phyloP scores from a whole-genome alignment of 805 yeast species.

The Metschnikowia proteae region DNA sequence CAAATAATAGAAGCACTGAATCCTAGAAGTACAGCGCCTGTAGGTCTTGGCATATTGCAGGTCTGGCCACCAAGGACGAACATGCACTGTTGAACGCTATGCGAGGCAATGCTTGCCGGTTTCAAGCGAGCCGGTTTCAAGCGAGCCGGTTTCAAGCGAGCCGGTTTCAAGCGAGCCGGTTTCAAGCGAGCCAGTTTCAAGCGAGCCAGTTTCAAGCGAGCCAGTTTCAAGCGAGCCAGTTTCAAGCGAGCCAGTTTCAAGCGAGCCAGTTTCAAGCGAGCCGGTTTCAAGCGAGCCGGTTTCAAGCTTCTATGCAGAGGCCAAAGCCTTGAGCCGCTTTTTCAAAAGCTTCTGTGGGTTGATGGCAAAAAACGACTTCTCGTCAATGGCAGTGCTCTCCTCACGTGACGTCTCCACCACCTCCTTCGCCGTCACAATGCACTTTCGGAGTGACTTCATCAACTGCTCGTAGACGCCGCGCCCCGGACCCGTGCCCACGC shows the following conservation, averaged over 20 bases:
- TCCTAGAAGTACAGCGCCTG: not conserved
- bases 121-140: too few relatives aligned
- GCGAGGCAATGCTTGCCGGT: too few relatives aligned
- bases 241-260: too few relatives aligned
- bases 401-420: constrained; percentile 50
- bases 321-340: constrained; percentile 31
- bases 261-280: too few relatives aligned
- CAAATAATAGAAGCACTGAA: not conserved
- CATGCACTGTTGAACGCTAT: too few relatives aligned
- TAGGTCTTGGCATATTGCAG: not conserved
- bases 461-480: constrained; percentile 42
- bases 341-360: constrained; percentile 55
- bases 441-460: constrained; percentile 43
- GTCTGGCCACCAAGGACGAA: not conserved
- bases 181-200: too few relatives aligned
- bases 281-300: too few relatives aligned
- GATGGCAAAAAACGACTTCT: constrained; percentile 58
- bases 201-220: too few relatives aligned
- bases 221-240: too few relatives aligned
- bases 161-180: too few relatives aligned
- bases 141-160: too few relatives aligned
- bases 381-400: constrained; percentile 59
- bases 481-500: constrained; percentile 5
- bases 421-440: constrained; percentile 43
- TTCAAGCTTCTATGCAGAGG: not conserved